A percentile compares a stretch with the other conserved stretches of the same genome.
Evolutionary conservation across 2,329 filamentous ascomycete species (phyloP).

Genomic region (Paraphaeosphaeria sporulosa): DNA sequence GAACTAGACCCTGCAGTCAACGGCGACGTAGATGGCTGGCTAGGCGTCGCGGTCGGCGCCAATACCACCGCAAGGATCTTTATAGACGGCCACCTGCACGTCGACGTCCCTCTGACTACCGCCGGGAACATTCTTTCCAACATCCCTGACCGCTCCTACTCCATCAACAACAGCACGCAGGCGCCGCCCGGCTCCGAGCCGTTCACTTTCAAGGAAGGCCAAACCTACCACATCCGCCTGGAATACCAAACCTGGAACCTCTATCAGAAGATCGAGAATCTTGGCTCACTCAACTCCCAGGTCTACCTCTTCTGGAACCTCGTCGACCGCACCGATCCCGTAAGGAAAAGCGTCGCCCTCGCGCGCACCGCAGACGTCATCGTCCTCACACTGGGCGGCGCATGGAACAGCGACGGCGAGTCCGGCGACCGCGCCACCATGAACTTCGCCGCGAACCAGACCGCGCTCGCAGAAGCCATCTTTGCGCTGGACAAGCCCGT

Average conservation of each 20-base stretch:
- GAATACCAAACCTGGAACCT: conserved; percentile 55
- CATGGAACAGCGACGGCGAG: conserved; percentile 58
- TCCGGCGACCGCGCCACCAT: conserved; percentile 52
- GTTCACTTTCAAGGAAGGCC: conserved; percentile 50
- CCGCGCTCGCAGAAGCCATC: conserved; percentile 47
- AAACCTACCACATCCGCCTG: conserved; percentile 48
- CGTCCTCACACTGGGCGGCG: conserved; percentile 52
- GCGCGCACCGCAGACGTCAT: conserved; percentile 50
- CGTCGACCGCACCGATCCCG: conserved; percentile 45
- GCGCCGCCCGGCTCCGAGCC: conserved; percentile 48
- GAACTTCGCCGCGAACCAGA: conserved; percentile 49
- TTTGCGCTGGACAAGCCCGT: conserved; percentile 52
- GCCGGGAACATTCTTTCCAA: conserved; percentile 51
- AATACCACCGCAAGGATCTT: conserved; percentile 53
- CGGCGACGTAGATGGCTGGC: conserved; percentile 51
- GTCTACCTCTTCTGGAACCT: conserved; percentile 57
- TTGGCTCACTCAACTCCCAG: conserved; percentile 53
- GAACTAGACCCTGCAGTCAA: conserved; percentile 50
- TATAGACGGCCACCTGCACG: conserved; percentile 44
- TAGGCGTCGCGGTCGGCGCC: conserved; percentile 52
- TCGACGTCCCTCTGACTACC: conserved; percentile 33
- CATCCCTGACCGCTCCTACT: conserved; percentile 51
- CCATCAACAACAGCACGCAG: conserved; percentile 45
- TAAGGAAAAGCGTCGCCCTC: conserved; percentile 46
- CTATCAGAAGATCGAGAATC: conserved; percentile 50